Conservation (phyloP, 1,284 basidiomycete genomes). For the Pseudozyma hubeiensis region DNA sequence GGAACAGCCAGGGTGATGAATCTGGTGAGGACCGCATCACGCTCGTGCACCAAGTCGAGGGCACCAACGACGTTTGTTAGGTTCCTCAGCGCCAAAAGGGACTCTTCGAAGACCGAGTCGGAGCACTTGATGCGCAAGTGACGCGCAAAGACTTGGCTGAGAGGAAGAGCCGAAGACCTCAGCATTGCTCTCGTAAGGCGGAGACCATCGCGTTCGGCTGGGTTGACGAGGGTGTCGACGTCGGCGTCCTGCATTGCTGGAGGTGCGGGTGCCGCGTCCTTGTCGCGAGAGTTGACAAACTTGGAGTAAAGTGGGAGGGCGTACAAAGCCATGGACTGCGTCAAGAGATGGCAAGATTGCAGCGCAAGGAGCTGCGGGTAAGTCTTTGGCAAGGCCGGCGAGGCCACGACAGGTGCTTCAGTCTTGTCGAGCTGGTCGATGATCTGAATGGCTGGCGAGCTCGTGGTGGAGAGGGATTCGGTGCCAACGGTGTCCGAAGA, state of each 20-base stretch:
- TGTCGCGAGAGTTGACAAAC: conserved; percentile 70
- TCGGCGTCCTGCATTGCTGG: conserved; percentile 71
- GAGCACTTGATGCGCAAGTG: conserved; percentile 88
- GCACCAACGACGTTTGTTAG: conserved; percentile 91
- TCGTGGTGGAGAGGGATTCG: conserved; percentile 44
- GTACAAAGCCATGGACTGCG: conserved; percentile 84
- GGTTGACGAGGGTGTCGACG: conserved; percentile 21
- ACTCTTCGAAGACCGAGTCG: conserved; percentile 86
- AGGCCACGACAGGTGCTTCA: conserved; percentile 89
- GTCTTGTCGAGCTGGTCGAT: conserved; percentile 73
- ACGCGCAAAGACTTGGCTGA: conserved; percentile 88
- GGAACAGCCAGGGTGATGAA: conserved; percentile 85
- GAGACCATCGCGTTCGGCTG: conserved; percentile 71
- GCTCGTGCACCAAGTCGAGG: conserved; percentile 82
- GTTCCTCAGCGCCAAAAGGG: conserved; percentile 82
- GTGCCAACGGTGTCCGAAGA: conserved; percentile 34
- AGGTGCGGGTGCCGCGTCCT: conserved; percentile 69
- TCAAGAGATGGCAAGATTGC: conserved; percentile 86
- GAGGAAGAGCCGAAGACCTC: conserved; percentile 85
- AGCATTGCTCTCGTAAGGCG: conserved; percentile 80
- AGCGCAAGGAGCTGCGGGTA: conserved; percentile 91
- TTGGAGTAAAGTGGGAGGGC: conserved; percentile 77
- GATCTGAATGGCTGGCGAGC: conserved; percentile 60
- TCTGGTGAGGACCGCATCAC: conserved; percentile 91
- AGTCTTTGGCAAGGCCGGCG: conserved; percentile 72